Base-by-base conservation (phyloP, 331 rosid species). In the Malus hybrid region DNA sequence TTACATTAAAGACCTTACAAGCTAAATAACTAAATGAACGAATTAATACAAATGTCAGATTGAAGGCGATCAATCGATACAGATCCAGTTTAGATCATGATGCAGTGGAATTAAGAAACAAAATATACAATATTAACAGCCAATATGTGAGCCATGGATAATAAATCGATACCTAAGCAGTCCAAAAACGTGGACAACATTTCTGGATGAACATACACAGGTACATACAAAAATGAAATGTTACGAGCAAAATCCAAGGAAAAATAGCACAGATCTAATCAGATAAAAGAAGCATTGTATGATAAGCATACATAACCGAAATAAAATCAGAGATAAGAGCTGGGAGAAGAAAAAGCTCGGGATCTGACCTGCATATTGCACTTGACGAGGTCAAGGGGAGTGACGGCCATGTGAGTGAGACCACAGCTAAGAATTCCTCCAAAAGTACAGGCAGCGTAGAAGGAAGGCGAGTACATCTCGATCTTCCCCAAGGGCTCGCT, bases 291-390 rank as follows among this genome's bases (percentile, higher is more conserved):
- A 59, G 64, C 29, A 10, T 14, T 27, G 67, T 14, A 62, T 3
- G 67, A 27, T 14, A 27, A 62, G n/a, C 33, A 36, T 24, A 67
- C 5, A 20, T 50, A 1, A 20, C 29, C 11, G 29, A 46, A 61
- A 27, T 33, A 4, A 2, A 65, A 52, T 46, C 55, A 14, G 44
- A 18, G 24, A n/a, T 14, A 29, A 11, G 50, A 69, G 69, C 11
- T 62, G 1, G 3, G 56, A 33, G 10, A 31, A 6, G 18, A 60
- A 70, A 42, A 39, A n/a, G 15, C 32, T 6, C 54, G 64, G 81
- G 87, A 87, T 88, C 90, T 32, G 10, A 92, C 98, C 99, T 92
- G 99, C 96, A 95, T 95, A 80, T 92, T 95, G 79, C 99, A 95
- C 84, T 92, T 95, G 87, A 95, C 97, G 6, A 95, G 86, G 73